phyloP scores from a whole-genome alignment of 257 asterid species.

The Petrea volubilis region DNA sequence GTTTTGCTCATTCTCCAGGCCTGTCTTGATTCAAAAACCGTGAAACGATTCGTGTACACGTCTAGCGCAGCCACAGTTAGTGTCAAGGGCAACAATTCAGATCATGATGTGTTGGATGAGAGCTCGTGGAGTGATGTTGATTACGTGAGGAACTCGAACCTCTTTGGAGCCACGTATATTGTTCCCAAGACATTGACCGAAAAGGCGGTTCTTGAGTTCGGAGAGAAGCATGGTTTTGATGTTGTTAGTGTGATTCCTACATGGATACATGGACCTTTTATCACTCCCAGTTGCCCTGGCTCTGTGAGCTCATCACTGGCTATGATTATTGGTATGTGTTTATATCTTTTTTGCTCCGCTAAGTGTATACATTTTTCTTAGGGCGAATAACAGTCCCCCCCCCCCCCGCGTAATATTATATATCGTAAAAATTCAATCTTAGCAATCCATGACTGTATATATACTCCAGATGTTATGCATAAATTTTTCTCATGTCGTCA shows the following conservation, averaged over 20 bases:
- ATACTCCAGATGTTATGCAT: too few relatives aligned
- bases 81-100: background rate
- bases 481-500: too few relatives aligned
- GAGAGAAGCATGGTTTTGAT: slow-evolving; percentile 43
- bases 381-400: background rate
- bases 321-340: slow-evolving; percentile 37
- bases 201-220: slow-evolving; percentile 55
- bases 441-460: too few relatives aligned
- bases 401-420: too few relatives aligned
- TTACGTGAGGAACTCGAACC: slow-evolving; percentile 2
- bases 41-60: slow-evolving; percentile 43
- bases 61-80: slow-evolving; percentile 30
- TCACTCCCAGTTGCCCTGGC: slow-evolving; percentile 41
- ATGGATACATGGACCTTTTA: slow-evolving; percentile 58
- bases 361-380: background rate
- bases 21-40: slow-evolving; percentile 41
- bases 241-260: slow-evolving; percentile 51
- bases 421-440: too few relatives aligned
- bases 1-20: slow-evolving; percentile 22
- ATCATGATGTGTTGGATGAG: slow-evolving; percentile 31
- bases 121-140: slow-evolving; percentile 43
- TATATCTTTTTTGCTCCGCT: background rate
- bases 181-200: slow-evolving; percentile 52
- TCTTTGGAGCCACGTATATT: slow-evolving; percentile 23
- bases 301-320: slow-evolving; percentile 43